Conservation (phyloP, 2,329 filamentous ascomycete species). For the Neonectria faginata region DNA sequence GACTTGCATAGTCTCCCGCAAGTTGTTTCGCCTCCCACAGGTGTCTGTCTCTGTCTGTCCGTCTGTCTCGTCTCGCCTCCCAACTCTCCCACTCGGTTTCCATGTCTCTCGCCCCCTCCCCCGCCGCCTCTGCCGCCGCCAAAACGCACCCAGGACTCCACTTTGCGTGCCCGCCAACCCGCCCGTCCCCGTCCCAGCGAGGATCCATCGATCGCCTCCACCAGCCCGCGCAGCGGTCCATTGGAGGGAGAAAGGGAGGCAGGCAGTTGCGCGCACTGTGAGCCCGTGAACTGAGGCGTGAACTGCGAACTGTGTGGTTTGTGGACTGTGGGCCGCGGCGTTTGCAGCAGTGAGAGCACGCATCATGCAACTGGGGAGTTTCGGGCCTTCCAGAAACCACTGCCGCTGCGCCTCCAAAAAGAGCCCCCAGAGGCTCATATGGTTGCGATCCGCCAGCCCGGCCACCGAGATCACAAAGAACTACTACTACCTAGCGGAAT, state of each 20-base stretch:
- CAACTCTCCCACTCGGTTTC: not conserved
- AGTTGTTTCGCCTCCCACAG: not conserved
- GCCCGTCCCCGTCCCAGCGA: constrained; percentile 1
- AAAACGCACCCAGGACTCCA: constrained; percentile 8
- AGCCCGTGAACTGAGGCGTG: constrained; percentile 5
- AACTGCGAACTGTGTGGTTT: not conserved
- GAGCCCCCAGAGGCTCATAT: too few relatives aligned
- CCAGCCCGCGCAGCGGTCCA: constrained; percentile 16
- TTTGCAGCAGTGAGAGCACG: constrained; percentile 3
- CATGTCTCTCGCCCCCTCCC: not conserved
- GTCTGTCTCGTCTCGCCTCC: not conserved
- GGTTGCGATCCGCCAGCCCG: constrained; percentile 3
- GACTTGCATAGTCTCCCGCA: not conserved
- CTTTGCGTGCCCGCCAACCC: constrained; percentile 20
- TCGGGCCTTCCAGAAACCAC: constrained; percentile 19
- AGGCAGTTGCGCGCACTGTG: constrained; percentile 24
- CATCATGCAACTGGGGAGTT: constrained; percentile 23
- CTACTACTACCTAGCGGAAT: not conserved
- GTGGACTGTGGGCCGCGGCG: constrained; percentile 6
- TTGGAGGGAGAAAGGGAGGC: not conserved
- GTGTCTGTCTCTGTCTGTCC: not conserved
- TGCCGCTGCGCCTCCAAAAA: constrained; percentile 1
- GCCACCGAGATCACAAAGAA: not conserved
- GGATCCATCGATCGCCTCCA: constrained; percentile 22
- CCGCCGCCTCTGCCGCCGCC: not conserved